Evolutionary conservation across 2,329 filamentous ascomycete genomes (phyloP), one percentile per base, ranked within the genome.

Genomic region (Cladosporium sphaerospermum): DNA sequence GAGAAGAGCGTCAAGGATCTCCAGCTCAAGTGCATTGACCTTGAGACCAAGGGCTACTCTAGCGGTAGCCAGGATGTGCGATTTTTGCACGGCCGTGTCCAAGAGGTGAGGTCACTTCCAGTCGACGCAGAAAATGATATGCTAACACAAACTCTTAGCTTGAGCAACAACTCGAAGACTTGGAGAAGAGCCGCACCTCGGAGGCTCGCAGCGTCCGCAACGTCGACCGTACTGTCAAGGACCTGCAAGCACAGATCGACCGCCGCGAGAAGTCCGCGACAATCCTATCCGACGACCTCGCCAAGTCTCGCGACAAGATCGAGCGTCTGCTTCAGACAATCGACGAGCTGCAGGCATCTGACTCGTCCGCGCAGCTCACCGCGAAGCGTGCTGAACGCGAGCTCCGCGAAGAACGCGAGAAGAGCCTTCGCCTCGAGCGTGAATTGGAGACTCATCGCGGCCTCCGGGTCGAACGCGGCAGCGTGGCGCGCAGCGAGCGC

Each of bases 1-100:
- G 93, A 97, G 74, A 96, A 96, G 76, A 83, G 81, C 52, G 77
- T 95, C 47, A 96, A 91, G 69, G 92, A 99, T 69, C 78, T 92
- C 23, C 92, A 97, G 71, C 81, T 97, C 50, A 84, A 84, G 65
- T 82, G 95, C 53, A 86, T 99, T 49, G 93, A 97, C 67, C 78
- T 97, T 8, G 92, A 99, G 74, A 97, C 93, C 41, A 97, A 97
- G 76, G 90, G 91, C 50, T 97, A 95, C 73, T 93, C 91, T 16
- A 95, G 86, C 59, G 88, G 88, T 19, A 96, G 91, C 69, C 89
- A 96, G 64, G 92, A 97, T 71, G 89, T 97, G 61, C 87, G 93
- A 65, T 97, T 96, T 75, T 73, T 97, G 64, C 88, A 96, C 72
- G 92, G 90, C 66, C 83, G 92, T 47, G 89, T 99, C 60, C 90